phyloP scores from a whole-genome alignment of 1,284 basidiomycete species.

The Pseudozyma tsukubaensis region DNA sequence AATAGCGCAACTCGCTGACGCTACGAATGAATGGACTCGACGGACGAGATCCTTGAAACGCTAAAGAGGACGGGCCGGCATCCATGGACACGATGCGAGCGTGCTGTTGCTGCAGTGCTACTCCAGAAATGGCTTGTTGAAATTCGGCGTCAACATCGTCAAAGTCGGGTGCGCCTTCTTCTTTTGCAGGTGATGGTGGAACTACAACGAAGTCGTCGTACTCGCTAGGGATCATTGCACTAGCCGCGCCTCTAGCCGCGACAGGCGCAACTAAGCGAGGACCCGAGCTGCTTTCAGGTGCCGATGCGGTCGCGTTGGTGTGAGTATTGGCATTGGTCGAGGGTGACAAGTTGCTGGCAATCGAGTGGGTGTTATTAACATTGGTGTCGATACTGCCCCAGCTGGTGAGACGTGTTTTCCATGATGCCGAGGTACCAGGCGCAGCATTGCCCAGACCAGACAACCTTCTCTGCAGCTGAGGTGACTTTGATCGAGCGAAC shows the following conservation, averaged over 20 bases:
- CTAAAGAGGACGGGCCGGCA: not conserved
- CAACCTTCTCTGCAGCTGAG: slow-evolving; percentile 4
- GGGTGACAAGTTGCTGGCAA: slow-evolving; percentile 14
- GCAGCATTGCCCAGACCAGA: slow-evolving; percentile 12
- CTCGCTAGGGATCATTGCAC: slow-evolving; percentile 11
- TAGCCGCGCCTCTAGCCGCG: slow-evolving; percentile 22
- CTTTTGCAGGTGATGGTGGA: slow-evolving; percentile 19
- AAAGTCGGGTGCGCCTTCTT: slow-evolving; percentile 21
- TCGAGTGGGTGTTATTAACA: slow-evolving; percentile 3
- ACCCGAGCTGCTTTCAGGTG: slow-evolving; percentile 1
- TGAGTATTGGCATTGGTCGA: not conserved
- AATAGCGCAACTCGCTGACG: slow-evolving; percentile 11
- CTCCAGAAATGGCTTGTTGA: slow-evolving; percentile 24
- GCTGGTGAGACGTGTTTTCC: slow-evolving; percentile 30
- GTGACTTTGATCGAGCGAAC: slow-evolving; percentile 27
- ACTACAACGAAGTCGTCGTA: slow-evolving; percentile 20
- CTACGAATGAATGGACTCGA: slow-evolving; percentile 14
- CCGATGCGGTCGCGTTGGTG: too few species aligned
- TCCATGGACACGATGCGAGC: not conserved
- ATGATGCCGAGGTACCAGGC: slow-evolving; percentile 13
- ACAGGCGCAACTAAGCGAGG: slow-evolving; percentile 34
- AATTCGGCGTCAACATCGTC: slow-evolving; percentile 34
- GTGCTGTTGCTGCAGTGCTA: slow-evolving; percentile 9
- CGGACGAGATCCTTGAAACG: not conserved
- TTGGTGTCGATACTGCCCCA: slow-evolving; percentile 21